Percentiles rank a stretch among this genome's conserved stretches.
These are phyloP conservation scores for Rhododendron molle DNA, from an alignment of 148 eudicot genomes.

Conservation along the genomic window DNA sequence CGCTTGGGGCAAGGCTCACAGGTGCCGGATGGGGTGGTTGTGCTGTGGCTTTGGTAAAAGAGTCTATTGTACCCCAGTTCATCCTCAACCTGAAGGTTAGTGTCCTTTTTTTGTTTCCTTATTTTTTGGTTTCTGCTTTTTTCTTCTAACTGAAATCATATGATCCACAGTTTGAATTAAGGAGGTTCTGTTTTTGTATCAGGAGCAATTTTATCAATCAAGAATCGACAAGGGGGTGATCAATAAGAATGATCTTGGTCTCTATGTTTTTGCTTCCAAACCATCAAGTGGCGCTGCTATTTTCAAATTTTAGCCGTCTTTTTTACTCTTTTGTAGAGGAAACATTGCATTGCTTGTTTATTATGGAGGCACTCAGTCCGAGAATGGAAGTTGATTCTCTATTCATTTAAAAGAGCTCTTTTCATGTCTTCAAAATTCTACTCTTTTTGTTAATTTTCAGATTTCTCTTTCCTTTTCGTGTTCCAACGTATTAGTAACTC, in stretches of 20 bases:
- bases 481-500: too few relatives aligned
- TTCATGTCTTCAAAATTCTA: not conserved
- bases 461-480: too few relatives aligned
- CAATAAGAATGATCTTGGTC: conserved; percentile 59
- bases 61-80: conserved; percentile 74
- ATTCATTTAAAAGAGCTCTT: not conserved
- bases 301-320: conserved; percentile 44
- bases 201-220: conserved; percentile 78
- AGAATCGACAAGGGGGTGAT: conserved; percentile 79
- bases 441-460: too few relatives aligned
- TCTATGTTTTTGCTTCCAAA: conserved; percentile 82
- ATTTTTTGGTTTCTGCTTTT: not conserved
- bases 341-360: not conserved
- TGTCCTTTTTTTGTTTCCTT: not conserved
- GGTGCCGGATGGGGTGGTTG: conserved; percentile 99
- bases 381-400: not conserved
- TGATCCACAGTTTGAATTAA: not conserved
- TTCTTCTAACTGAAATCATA: not conserved
- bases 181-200: conserved; percentile 4
- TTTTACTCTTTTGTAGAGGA: not conserved
- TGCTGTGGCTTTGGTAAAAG: conserved; percentile 83
- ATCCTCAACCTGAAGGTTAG: conserved; percentile 84
- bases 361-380: not conserved
- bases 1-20: conserved; percentile 89
- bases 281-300: conserved; percentile 94